Evolutionary conservation across 495 filamentous ascomycete species (phyloP).

Genomic region (Penicillium steckii): DNA sequence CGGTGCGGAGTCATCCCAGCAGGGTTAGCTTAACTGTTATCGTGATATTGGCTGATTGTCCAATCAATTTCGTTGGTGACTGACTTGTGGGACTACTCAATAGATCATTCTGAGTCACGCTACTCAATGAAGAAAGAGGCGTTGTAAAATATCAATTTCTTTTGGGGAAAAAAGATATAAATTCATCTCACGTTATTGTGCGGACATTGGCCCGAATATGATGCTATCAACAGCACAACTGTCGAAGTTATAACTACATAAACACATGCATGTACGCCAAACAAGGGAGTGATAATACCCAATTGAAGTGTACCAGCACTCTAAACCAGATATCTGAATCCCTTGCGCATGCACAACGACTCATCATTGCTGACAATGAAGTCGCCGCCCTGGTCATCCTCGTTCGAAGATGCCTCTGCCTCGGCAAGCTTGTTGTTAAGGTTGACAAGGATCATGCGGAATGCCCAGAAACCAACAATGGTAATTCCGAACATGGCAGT

Average conservation of each 20-base stretch:
- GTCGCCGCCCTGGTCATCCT: conserved; percentile 10
- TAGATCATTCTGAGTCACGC: too few species aligned
- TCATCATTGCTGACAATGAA: conserved; percentile 25
- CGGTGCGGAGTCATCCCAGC: not conserved
- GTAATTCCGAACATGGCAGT: conserved; percentile 36
- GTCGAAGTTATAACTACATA: not conserved
- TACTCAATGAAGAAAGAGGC: too few species aligned
- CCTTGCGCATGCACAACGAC: conserved; percentile 31
- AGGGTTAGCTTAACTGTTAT: too few species aligned
- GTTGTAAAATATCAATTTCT: too few species aligned
- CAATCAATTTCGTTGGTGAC: too few species aligned
- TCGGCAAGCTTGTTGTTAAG: conserved; percentile 69
- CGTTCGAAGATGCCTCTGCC: conserved; percentile 28
- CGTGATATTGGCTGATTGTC: not conserved
- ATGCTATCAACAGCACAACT: too few species aligned
- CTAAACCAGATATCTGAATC: conserved; percentile 34
- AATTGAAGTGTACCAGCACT: conserved; percentile 4
- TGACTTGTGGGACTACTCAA: too few species aligned
- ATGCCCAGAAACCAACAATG: conserved; percentile 30
- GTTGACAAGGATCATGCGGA: conserved; percentile 59
- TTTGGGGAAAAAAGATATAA: too few species aligned
- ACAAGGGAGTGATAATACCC: not conserved
- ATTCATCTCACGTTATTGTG: too few species aligned
- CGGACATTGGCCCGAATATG: too few species aligned
- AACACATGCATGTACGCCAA: not conserved